A percentile compares a stretch with the other conserved stretches of the same genome.
These are phyloP conservation scores for Solanum bulbocastanum DNA, from an alignment of 257 asterid species.

Conservation along the genomic window DNA sequence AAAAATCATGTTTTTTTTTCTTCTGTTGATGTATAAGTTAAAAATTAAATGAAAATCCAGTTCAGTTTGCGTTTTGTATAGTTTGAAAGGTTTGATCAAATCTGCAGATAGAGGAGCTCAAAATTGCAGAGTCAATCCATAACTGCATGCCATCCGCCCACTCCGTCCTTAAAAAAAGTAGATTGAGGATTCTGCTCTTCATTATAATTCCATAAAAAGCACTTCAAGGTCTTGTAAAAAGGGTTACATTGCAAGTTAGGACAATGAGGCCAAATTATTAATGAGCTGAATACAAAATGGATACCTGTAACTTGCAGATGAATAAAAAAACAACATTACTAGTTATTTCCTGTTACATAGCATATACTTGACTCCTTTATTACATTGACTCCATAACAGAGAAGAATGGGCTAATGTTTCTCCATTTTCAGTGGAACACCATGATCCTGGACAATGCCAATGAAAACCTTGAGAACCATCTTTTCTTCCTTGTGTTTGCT, in stretches of 20 bases:
- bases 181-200: not conserved
- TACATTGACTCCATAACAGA: not conserved
- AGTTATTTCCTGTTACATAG: not conserved
- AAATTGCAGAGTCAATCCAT: not conserved
- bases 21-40: not conserved
- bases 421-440: not conserved
- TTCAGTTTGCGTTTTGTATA: not conserved
- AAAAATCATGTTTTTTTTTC: not conserved
- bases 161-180: not conserved
- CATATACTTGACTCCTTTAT: not conserved
- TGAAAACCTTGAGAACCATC: not conserved
- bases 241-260: not conserved
- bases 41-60: not conserved
- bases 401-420: not conserved
- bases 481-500: not conserved
- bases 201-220: not conserved
- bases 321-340: not conserved
- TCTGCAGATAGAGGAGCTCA: not conserved
- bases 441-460: not conserved
- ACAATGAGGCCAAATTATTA: too few relatives aligned
- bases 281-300: not conserved
- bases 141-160: not conserved
- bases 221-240: not conserved
- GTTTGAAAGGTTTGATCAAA: not conserved
- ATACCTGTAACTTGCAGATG: not conserved